A percentile compares a stretch with the other conserved stretches of the same genome.
Evolutionary conservation across 176 grass and related monocot genomes (phyloP).

Genomic region (Aegilops tauschii): DNA sequence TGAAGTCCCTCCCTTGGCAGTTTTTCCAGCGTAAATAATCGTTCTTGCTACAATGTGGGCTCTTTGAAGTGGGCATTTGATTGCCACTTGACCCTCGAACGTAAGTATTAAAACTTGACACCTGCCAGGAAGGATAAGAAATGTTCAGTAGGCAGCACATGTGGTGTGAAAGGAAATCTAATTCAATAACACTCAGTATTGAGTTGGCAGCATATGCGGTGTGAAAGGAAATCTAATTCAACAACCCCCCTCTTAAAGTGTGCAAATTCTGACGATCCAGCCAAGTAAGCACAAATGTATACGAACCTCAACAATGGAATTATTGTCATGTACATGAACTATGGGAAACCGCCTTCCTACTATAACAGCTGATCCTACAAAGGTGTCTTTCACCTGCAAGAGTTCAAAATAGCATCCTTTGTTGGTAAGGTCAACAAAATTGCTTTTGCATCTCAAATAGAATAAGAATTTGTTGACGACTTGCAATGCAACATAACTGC

Average conservation of each 20-base stretch:
- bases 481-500: not conserved
- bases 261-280: not conserved
- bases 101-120: constrained; percentile 88
- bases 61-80: constrained; percentile 33
- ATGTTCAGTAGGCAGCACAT: not conserved
- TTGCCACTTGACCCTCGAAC: constrained; percentile 45
- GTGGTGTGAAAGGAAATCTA: constrained; percentile 4
- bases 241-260: constrained; percentile 11
- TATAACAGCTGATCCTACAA: constrained; percentile 68
- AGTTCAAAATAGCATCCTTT: constrained; percentile 23
- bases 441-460: constrained; percentile 10
- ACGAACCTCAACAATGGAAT: constrained; percentile 78
- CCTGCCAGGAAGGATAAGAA: constrained; percentile 48
- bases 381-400: constrained; percentile 76
- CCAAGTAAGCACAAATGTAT: not conserved
- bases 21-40: constrained; percentile 92
- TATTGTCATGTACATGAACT: constrained; percentile 77
- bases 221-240: constrained; percentile 14
- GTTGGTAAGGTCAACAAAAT: not conserved
- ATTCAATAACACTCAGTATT: not conserved
- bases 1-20: constrained; percentile 82
- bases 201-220: not conserved
- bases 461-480: not conserved
- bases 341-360: constrained; percentile 93
- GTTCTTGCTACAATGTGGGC: constrained; percentile 59